phyloP scores from a whole-genome alignment of 345 rosid genomes.

The Acer negundo region DNA sequence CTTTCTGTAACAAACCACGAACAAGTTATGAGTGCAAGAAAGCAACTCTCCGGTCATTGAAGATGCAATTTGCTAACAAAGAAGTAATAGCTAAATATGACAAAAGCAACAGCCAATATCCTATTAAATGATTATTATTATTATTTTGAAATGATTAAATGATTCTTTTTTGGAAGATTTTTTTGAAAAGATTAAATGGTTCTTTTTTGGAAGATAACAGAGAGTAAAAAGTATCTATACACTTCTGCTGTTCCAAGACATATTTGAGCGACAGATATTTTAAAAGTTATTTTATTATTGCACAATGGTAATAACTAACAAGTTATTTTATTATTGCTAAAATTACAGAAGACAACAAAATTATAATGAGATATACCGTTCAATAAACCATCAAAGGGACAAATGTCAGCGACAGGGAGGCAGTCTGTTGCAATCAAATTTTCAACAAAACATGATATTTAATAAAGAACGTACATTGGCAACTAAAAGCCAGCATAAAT shows the following conservation, averaged over 20 bases:
- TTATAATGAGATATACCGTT: background rate
- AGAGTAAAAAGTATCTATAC: too few species aligned
- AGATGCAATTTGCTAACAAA: background rate
- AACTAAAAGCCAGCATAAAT: background rate
- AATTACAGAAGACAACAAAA: background rate
- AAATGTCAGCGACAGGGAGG: background rate
- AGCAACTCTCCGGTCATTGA: background rate
- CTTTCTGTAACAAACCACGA: slow-evolving; percentile 32
- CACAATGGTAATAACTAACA: background rate
- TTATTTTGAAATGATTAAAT: too few species aligned
- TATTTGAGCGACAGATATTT: background rate
- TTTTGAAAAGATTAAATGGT: too few species aligned
- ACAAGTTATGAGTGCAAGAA: slow-evolving; percentile 13
- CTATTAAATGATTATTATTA: background rate
- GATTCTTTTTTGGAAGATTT: background rate
- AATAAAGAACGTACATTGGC: background rate
- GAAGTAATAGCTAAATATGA: background rate
- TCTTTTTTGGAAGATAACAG: background rate
- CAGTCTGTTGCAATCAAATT: slow-evolving; percentile 2
- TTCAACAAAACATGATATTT: background rate
- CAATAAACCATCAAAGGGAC: background rate
- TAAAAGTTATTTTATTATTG: background rate
- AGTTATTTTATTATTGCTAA: background rate
- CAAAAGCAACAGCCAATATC: background rate
- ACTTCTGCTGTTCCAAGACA: background rate